Percentiles rank a stretch among this genome's conserved stretches.
These are phyloP conservation scores for Fraxinus albicans DNA, from an alignment of 305 asterid species.

Conservation along the genomic window DNA sequence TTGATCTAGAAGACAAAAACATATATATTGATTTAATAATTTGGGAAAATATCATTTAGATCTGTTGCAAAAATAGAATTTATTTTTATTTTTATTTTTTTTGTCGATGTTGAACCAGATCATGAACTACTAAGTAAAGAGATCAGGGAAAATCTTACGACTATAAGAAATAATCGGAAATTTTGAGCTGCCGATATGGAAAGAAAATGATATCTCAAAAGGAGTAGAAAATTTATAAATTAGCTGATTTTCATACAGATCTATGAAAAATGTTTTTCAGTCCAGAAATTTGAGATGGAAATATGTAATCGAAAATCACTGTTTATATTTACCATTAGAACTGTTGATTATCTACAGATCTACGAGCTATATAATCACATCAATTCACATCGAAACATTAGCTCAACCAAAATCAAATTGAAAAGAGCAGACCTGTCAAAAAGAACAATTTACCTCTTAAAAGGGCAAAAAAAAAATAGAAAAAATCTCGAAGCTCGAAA, in stretches of 20 bases:
- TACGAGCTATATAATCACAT: background rate
- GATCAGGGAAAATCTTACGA: conserved; percentile 16
- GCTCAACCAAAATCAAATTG: background rate
- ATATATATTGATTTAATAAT: conserved; percentile 2
- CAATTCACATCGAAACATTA: background rate
- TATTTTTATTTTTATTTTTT: background rate
- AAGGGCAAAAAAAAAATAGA: background rate
- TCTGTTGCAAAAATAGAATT: conserved; percentile 31
- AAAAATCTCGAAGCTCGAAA: background rate
- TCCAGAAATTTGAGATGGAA: background rate
- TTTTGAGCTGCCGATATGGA: conserved; percentile 2
- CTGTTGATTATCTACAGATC: background rate
- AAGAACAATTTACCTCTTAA: background rate
- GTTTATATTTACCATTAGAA: background rate
- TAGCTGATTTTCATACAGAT: background rate
- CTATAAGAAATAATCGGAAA: background rate
- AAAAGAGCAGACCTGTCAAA: background rate
- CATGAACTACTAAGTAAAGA: background rate
- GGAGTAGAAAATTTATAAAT: background rate
- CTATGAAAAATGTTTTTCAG: background rate
- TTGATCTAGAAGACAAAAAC: conserved; percentile 34
- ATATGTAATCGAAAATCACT: background rate
- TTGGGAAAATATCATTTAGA: conserved; percentile 21
- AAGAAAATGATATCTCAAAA: background rate
- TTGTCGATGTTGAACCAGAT: background rate